Base-by-base conservation (phyloP, 371 early-diverging fungal species). In the Smittium mucronatum region DNA sequence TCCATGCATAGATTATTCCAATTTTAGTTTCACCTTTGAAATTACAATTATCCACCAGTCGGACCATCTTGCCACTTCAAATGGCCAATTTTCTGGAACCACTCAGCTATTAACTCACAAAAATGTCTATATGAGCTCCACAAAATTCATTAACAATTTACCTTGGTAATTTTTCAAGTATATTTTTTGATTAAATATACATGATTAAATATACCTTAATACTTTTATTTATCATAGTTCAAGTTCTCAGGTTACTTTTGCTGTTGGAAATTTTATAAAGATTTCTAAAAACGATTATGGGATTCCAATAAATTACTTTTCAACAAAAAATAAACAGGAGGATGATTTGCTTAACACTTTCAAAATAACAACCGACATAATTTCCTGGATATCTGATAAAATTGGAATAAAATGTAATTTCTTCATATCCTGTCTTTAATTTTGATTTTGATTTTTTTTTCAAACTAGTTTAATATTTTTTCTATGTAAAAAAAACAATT, bases 1-100 rank as follows among this genome's bases (percentile, higher is more conserved):
- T 1, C 67, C 67, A 2, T 67, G 67, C 47, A 47, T 67, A 25
- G 67, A 67, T 26, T 36, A 67, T 36, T 57, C 67, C 2, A 17
- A 1, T 5, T n/a, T 17, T 21, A 35, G 31, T 8, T 17, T 11
- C 26, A 67, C 67, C 30, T 34, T 67, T 17, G 36, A 67, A 17
- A 36, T 67, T 5, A 36, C 8, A 36, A 47, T 67, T 67, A 25
- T 67, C 2, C 67, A 67, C 47, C 67, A 67, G 29, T 35, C 57
- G 1, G 67, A 67, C 28, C 67, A 67, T 47, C 2, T 36, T 36
- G 30, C 34, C 8, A 35, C 35, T 36, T 16, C 67, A 26, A 67
- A 36, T 47, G 67, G 67, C 17, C 34, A 36, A 47, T 67, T 8
- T 28, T 26, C 35, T 17, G 15, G 31, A 34, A n/a, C 57, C 2